These are phyloP conservation scores for Fomes fomentarius DNA, from an alignment of 1,284 basidiomycete genomes.

Conservation along the genomic window DNA sequence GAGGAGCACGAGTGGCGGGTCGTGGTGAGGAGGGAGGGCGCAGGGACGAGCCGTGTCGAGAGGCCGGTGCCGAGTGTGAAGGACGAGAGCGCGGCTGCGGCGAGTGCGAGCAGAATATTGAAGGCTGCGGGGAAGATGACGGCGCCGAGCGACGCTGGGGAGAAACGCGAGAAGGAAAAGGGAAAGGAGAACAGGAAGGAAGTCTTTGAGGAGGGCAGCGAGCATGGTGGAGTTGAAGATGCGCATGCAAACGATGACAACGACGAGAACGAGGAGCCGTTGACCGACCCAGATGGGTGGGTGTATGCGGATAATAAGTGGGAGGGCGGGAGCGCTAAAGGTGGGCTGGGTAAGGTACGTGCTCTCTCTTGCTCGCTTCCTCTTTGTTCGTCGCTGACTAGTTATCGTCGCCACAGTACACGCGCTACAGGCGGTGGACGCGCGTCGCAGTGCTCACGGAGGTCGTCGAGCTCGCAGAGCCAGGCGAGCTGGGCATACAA, in stretches of 20 bases:
- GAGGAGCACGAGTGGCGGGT: constrained; percentile 88
- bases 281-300: constrained; percentile 91
- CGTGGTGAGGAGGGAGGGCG: constrained; percentile 60
- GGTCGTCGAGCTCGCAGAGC: constrained; percentile 59
- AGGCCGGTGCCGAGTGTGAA: constrained; percentile 54
- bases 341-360: constrained; percentile 83
- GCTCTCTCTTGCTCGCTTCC: background rate
- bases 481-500: constrained; percentile 34
- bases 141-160: constrained; percentile 38
- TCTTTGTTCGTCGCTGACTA: background rate
- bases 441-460: constrained; percentile 81
- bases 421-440: constrained; percentile 83
- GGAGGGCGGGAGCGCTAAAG: constrained; percentile 78
- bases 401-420: constrained; percentile 56
- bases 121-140: constrained; percentile 52
- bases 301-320: constrained; percentile 96
- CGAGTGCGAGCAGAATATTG: constrained; percentile 44
- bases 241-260: constrained; percentile 30
- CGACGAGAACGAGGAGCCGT: constrained; percentile 43
- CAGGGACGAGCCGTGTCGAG: constrained; percentile 55
- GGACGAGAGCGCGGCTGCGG: constrained; percentile 46
- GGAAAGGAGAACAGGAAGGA: constrained; percentile 17
- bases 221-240: constrained; percentile 21
- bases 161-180: constrained; percentile 29
- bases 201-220: constrained; percentile 12